Evolutionary conservation across 2,329 filamentous ascomycete genomes (phyloP).

Genomic region (Verticillium albo-atrum): DNA sequence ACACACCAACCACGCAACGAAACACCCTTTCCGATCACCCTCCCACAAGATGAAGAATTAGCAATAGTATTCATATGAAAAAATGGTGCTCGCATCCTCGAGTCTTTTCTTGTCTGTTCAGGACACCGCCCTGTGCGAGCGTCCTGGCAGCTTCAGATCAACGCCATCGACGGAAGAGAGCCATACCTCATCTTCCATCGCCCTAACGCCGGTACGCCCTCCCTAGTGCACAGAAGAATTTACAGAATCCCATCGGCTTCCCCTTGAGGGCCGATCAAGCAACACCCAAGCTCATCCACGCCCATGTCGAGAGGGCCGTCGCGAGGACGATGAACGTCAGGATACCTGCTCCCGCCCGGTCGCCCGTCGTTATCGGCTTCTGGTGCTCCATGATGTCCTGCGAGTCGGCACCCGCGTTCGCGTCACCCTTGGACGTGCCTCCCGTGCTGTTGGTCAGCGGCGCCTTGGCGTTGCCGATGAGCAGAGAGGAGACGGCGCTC

Average conservation of each 20-base stretch:
- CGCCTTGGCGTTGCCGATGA: conserved; percentile 34
- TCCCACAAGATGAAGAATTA: not conserved
- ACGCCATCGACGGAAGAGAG: not conserved
- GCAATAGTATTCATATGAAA: not conserved
- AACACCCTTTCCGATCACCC: not conserved
- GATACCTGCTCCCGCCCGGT: conserved; percentile 43
- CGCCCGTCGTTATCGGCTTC: conserved; percentile 34
- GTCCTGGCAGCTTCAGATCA: not conserved
- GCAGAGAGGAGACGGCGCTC: conserved; percentile 45
- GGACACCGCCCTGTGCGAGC: not conserved
- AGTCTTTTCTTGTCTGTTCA: not conserved
- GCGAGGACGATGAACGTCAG: conserved; percentile 40
- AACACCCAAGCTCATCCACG: conserved; percentile 42
- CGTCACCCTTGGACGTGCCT: conserved; percentile 42
- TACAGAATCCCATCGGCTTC: not conserved
- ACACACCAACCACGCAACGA: not conserved
- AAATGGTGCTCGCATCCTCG: not conserved
- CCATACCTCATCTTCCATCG: not conserved
- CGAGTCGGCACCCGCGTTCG: conserved; percentile 34
- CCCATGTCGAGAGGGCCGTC: conserved; percentile 33
- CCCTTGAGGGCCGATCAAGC: not conserved
- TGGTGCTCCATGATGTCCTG: conserved; percentile 22
- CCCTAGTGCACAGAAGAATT: not conserved
- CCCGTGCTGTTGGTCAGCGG: conserved; percentile 44
- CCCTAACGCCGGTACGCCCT: not conserved